Evolutionary conservation across 768 basidiomycete genomes (phyloP), one percentile per base, ranked within the genome.

Genomic region (Pleurotus tuoliensis): DNA sequence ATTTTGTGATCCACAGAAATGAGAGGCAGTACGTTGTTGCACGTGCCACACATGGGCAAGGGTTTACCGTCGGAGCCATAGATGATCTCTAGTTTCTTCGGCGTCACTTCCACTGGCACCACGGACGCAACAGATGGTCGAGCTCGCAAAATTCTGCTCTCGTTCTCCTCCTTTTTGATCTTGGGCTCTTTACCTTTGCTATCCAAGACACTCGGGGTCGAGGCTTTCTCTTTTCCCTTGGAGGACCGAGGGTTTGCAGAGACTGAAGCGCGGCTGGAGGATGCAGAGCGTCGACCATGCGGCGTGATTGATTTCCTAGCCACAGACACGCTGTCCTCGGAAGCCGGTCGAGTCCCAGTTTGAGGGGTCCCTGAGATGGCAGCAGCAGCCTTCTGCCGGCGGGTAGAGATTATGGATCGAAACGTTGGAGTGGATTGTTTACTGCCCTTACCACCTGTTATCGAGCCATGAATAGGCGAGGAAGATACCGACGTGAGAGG

Each of bases 1-100:
- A 90, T 81, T 67, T 85, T 76, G 41, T 80, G 81, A 69, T 90
- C 87, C 24, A 90, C 84, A 49, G 85, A 81, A 62, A 91, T 91
- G 57, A 92, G 79, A 2, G 89, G 89, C 61, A 92, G 67, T 51
- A 90, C 73, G 65, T 84, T 89, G 52, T 71, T 73, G 69, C 89
- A 91, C 22, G 86, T 91, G 64, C 76, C 71, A 60, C 89, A 92
- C n/a, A 72, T 82, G 47, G 90, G 89, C 27, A 90, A 69, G 15
- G 77, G 79, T 65, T 82, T 84, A 24, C 88, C 88, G 64, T 88
- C 86, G 49, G 80, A 72, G 27, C 84, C 88, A 59, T 78, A 69
- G 3, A 79, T 83, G 15, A 76, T 69, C 22, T 55, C 40, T 44
- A 72, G 69, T 59, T 73, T 75, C 2, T 67, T 64, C n/a, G 66